Evolutionary conservation across 192 early-diverging fungal species (phyloP).

Genomic region (Martensiomyces pterosporus): DNA sequence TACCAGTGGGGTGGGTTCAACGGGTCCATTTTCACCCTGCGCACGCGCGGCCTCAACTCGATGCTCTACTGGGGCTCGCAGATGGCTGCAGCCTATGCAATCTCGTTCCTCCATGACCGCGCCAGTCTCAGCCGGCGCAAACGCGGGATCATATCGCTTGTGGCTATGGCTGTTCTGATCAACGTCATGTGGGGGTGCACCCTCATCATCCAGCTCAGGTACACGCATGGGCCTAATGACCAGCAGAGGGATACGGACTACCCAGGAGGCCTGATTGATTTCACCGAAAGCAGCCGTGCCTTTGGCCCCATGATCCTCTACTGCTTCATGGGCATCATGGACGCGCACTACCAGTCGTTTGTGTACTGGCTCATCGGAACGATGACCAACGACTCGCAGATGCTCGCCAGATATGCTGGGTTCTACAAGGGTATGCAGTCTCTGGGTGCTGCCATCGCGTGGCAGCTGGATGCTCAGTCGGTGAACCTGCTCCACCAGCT

Average conservation of each 20-base stretch:
- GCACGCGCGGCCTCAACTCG: slow-evolving; percentile 72
- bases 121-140: slow-evolving; percentile 52
- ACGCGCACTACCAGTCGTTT: slow-evolving; percentile 78
- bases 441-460: slow-evolving; percentile 61
- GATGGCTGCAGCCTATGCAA: slow-evolving; percentile 61
- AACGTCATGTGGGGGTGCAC: slow-evolving; percentile 58
- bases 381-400: slow-evolving; percentile 70
- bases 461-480: slow-evolving; percentile 58
- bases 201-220: slow-evolving; percentile 57
- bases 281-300: slow-evolving; percentile 44
- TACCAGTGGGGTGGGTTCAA: slow-evolving; percentile 62
- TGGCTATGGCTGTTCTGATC: slow-evolving; percentile 36
- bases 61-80: slow-evolving; percentile 73
- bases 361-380: slow-evolving; percentile 83
- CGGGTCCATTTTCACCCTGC: slow-evolving; percentile 62
- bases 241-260: slow-evolving; percentile 18
- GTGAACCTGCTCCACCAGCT: slow-evolving; percentile 48
- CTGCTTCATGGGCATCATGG: slow-evolving; percentile 68
- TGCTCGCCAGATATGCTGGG: slow-evolving; percentile 64
- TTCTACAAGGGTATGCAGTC: slow-evolving; percentile 86
- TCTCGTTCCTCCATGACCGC: slow-evolving; percentile 63
- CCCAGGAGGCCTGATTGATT: no score
- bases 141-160: slow-evolving; percentile 56
- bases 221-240: slow-evolving; percentile 38
- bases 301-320: slow-evolving; percentile 63